Evolutionary conservation across 306 rosid species (phyloP), one percentile per base, ranked within the genome.

Genomic region (Cercis canadensis): DNA sequence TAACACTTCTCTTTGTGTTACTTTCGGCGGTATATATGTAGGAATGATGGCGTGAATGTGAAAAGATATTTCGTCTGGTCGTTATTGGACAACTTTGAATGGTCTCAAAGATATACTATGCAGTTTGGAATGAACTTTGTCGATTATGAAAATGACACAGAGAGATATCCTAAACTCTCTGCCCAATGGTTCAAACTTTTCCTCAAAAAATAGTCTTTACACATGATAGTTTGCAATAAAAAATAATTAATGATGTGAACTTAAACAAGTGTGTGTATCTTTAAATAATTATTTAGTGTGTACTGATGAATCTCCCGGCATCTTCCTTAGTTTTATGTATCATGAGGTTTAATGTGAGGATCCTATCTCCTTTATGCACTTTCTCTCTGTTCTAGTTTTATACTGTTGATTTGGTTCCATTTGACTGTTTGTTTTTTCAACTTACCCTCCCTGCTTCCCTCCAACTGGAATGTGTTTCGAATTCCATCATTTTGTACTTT

Each of bases 61-160:
- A 75, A 85, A 16, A 90, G 92, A 8, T 89, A 81, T 45, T 88
- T 86, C 75, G 88, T 84, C 45, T 87, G 96, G 96, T 83, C 92
- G 0, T 68, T 89, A 7, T 3, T 89, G n/a, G 96, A 89, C 58
- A 83, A 87, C 15, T 87, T 82, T 46, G 96, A 89, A 73, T 89
- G 92, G 92, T 4, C 4, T 2, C 60, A 4, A 0, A 92, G 92
- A 0, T 87, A 74, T 18, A 76, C 83, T 0, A 74, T 78, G 12
- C 70, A 88, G 0, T 87, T 87, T 45, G 92, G 96, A 14, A 57
- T 87, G 50, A 70, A 74, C 58, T 87, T 59, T n/a, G 82, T 87
- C 18, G 86, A 89, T 63, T 89, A 70, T 44, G 69, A 73, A 7
- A 39, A 81, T 74, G 76, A 60, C 18, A 43, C 60, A 3, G 81